A percentile compares a stretch with the other conserved stretches of the same genome.
Conservation (phyloP, 495 filamentous ascomycete genomes). For the Saxophila tyrrhenica region DNA sequence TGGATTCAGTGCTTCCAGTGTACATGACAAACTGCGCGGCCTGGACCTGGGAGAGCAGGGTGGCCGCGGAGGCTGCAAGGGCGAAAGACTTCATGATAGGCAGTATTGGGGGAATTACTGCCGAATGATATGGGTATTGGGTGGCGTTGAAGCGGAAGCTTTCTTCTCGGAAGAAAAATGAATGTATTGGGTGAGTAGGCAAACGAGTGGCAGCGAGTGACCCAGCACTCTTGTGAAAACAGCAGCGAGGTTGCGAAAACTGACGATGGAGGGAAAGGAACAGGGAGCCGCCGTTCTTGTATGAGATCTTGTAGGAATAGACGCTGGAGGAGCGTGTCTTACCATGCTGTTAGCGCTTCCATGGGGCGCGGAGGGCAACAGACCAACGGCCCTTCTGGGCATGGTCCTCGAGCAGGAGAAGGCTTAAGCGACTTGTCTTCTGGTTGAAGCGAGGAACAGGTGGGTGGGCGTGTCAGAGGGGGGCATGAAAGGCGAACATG, state of each 20-base stretch:
- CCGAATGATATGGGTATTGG: not conserved
- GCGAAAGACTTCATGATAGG: conserved; percentile 3
- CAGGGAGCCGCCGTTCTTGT: not conserved
- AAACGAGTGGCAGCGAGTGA: not conserved
- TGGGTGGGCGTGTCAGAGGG: not conserved
- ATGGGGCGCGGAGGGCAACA: not conserved
- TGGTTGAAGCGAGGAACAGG: not conserved
- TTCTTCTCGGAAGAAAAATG: not conserved
- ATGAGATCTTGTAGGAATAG: not conserved
- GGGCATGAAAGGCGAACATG: not conserved
- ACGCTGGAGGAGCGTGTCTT: not conserved
- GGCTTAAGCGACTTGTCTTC: not conserved
- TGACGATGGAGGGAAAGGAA: not conserved
- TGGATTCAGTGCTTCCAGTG: not conserved
- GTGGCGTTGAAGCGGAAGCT: not conserved
- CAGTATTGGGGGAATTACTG: not conserved
- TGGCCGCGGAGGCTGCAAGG: not conserved
- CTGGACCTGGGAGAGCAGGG: not conserved
- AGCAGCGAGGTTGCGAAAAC: not conserved
- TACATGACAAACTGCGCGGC: conserved; percentile 8
- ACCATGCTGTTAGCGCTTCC: not conserved
- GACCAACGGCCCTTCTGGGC: not conserved
- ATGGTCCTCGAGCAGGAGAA: not conserved
- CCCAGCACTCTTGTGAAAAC: not conserved
- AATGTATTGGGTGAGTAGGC: not conserved